Percentiles rank a stretch among this genome's conserved stretches.
Evolutionary conservation across 805 yeast species (phyloP).

Genomic region (Lipomyces sp.): DNA sequence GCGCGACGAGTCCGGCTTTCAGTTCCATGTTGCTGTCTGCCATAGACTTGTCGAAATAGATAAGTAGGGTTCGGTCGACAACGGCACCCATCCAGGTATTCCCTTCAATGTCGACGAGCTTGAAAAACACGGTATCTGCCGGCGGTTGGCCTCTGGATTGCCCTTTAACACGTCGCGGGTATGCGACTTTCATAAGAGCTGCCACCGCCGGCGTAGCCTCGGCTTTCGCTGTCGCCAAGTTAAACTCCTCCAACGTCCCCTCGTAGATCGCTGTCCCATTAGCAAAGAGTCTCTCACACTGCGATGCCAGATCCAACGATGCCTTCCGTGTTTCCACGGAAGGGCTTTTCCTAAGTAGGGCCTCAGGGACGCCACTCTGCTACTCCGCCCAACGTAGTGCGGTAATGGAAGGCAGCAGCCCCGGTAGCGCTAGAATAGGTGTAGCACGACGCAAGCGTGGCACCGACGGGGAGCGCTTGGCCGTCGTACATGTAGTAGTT

Average conservation of each 20-base stretch:
- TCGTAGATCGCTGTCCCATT: conserved; percentile 37
- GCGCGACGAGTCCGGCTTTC: conserved; percentile 36
- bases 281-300: conserved; percentile 42
- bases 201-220: conserved; percentile 24
- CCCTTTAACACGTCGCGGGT: conserved; percentile 22
- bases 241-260: conserved; percentile 23
- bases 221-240: not conserved
- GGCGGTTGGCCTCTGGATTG: conserved; percentile 1
- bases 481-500: conserved; percentile 24
- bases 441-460: conserved; percentile 39
- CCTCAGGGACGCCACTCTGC: conserved; percentile 44
- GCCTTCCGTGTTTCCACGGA: conserved; percentile 40
- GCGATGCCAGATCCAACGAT: conserved; percentile 39
- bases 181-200: conserved; percentile 31
- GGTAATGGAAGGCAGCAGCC: conserved; percentile 38
- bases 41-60: conserved; percentile 35
- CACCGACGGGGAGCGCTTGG: conserved; percentile 20
- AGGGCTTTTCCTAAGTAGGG: conserved; percentile 39
- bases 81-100: conserved; percentile 37
- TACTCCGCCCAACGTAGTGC: conserved; percentile 41
- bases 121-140: conserved; percentile 22
- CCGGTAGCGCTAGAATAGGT: conserved; percentile 36
- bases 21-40: conserved; percentile 24
- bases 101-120: conserved; percentile 31
- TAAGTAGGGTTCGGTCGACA: conserved; percentile 30